Conservation (phyloP, 805 yeast genomes). For the Metschnikowia kofuensis region DNA sequence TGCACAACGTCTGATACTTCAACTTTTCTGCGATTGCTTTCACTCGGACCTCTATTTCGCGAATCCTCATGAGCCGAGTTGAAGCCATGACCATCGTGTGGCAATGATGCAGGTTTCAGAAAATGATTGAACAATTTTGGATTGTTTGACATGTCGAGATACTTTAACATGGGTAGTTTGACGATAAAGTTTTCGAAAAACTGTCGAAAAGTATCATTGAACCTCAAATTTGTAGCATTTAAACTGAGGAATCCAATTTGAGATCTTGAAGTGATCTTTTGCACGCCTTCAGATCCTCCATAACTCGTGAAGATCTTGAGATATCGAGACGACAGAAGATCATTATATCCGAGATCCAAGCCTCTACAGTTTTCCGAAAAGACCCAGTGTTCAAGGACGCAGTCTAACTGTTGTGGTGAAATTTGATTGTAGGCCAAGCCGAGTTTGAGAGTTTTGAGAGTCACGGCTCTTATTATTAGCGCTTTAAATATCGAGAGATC, state of each 20-base stretch:
- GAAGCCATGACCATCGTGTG: too few species aligned
- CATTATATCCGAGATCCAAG: constrained; percentile 82
- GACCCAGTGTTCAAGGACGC: constrained; percentile 58
- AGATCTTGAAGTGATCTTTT: constrained; percentile 20
- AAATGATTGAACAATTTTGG: constrained; percentile 59
- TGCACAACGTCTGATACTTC: too few species aligned
- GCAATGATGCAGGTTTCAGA: too few species aligned
- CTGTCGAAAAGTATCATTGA: constrained; percentile 46
- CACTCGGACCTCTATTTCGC: too few species aligned
- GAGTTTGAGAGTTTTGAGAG: constrained; percentile 53
- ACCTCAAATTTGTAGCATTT: constrained; percentile 58
- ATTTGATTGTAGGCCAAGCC: constrained; percentile 79
- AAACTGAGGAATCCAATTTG: constrained; percentile 51
- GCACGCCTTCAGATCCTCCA: constrained; percentile 19
- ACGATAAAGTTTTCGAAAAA: constrained; percentile 51
- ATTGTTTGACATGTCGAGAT: constrained; percentile 73
- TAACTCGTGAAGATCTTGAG: constrained; percentile 39
- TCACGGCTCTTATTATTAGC: constrained; percentile 55
- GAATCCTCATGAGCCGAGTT: too few species aligned
- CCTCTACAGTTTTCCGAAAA: constrained; percentile 52
- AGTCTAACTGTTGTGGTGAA: constrained; percentile 52
- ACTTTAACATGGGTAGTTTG: constrained; percentile 56
- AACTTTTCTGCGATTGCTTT: too few species aligned
- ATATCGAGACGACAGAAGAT: constrained; percentile 42
- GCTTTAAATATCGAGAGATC: constrained; percentile 54